Evolutionary conservation across 2,329 filamentous ascomycete species (phyloP), one percentile per base, ranked within the genome.

Genomic region (Xylaria sp.): DNA sequence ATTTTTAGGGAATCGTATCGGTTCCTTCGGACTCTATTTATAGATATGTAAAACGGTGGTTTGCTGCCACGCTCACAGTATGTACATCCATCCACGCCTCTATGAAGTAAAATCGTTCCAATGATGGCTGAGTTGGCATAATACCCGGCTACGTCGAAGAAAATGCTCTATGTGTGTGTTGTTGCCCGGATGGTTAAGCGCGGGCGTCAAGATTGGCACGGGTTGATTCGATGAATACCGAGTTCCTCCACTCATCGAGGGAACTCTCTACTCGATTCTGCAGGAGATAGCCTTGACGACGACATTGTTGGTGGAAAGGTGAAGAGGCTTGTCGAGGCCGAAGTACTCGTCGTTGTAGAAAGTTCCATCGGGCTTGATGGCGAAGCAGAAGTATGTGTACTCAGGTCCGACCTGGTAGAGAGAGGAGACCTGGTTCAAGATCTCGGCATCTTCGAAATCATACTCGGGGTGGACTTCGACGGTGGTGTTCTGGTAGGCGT

Each of bases 371-470:
- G 60, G 60, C 31, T 51, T 55, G 28, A 40, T 55, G 9, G 60
- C 60, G 38, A 63, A 63, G 28, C 60, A 63, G 42, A 63, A 63
- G 56, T 63, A 63, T 3, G 56, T 55, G 43, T 43, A 56, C 19
- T 58, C 55, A 25, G 60, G 50, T 6, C 28, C 55, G 50, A 63
- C 23, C 37, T 59, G 51, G 19, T 63, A 63, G 15, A 63, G 56
- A 7, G 60, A 45, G 14, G 60, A 63, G 3, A 63, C 60, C 38
- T 63, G 60, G 51, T 51, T 51, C 15, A 61, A 38, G 17, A 62
- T n/a, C 19, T 47, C 54, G 3, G 53, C 8, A 31, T 62, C 35
- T 14, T 21, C 6, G 54, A 40, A 62, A 33, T 58, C 60, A 23
- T 52, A 31, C 21, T 46, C 31, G 2, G 28, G 14, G n/a, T 28